Percentiles rank a stretch among this genome's conserved stretches.
phyloP scores from a whole-genome alignment of 805 yeast species.

The Lachancea dasiensis region DNA sequence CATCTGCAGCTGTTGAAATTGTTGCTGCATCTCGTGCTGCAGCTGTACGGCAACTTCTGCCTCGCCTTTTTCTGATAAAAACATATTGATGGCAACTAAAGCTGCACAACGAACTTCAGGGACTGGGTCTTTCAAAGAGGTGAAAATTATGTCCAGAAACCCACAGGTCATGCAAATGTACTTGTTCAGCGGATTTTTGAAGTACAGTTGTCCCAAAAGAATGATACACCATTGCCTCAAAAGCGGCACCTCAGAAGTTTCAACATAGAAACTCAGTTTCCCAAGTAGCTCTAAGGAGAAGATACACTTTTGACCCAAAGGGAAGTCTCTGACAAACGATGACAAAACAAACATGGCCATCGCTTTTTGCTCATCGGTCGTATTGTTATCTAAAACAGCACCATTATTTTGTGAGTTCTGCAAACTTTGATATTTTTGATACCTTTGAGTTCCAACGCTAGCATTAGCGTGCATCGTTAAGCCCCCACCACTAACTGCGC shows the following conservation, averaged over 20 bases:
- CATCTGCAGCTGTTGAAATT: constrained; percentile 28
- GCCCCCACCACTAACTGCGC: constrained; percentile 17
- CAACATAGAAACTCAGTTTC: constrained; percentile 60
- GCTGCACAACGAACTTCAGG: constrained; percentile 93
- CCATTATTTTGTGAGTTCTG: constrained; percentile 10
- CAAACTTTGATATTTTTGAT: constrained; percentile 11
- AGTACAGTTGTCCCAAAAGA: constrained; percentile 71
- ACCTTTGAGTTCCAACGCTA: constrained; percentile 16
- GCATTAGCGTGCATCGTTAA: constrained; percentile 21
- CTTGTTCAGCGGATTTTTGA: constrained; percentile 66
- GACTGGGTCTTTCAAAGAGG: constrained; percentile 74
- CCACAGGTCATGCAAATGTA: constrained; percentile 63
- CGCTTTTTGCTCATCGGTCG: constrained; percentile 81
- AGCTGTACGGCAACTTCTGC: constrained; percentile 31
- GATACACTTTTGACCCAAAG: constrained; percentile 73
- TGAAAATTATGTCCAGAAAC: constrained; percentile 44
- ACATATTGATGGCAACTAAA: constrained; percentile 64
- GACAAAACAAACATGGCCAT: constrained; percentile 91
- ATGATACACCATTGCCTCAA: constrained; percentile 90
- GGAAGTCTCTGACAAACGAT: constrained; percentile 74
- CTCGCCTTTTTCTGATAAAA: constrained; percentile 44
- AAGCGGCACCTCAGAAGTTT: constrained; percentile 73
- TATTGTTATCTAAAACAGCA: constrained; percentile 20
- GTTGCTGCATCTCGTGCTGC: constrained; percentile 32
- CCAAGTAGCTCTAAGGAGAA: constrained; percentile 65